These are phyloP conservation scores for Pezicula neosporulosa DNA, from an alignment of 2,329 filamentous ascomycete species.

Conservation along the genomic window DNA sequence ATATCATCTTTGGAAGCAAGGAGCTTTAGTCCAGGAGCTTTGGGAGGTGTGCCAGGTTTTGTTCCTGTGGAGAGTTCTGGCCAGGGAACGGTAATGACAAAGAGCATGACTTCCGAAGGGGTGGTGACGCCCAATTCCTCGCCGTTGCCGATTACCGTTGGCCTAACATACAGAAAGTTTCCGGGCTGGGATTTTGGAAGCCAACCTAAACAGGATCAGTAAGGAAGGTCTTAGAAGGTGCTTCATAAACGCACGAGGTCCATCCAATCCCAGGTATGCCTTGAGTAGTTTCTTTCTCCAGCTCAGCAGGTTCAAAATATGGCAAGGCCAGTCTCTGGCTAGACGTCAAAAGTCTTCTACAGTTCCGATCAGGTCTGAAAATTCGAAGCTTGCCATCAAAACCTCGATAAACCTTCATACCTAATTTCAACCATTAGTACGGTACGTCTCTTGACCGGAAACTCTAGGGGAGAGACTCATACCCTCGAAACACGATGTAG, in stretches of 20 bases:
- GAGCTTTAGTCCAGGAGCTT: slow-evolving; percentile 61
- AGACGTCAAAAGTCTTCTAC: slow-evolving; percentile 46
- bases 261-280: slow-evolving; percentile 69
- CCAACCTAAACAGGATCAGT: slow-evolving; percentile 52
- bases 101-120: slow-evolving; percentile 79
- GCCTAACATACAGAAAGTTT: slow-evolving; percentile 78
- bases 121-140: slow-evolving; percentile 75
- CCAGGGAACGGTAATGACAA: slow-evolving; percentile 68
- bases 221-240: neutral
- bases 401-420: slow-evolving; percentile 75
- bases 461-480: slow-evolving; percentile 22
- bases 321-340: slow-evolving; percentile 69
- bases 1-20: slow-evolving; percentile 79
- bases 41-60: slow-evolving; percentile 31
- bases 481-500: slow-evolving; percentile 87
- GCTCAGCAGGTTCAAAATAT: slow-evolving; percentile 64
- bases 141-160: slow-evolving; percentile 82
- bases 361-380: slow-evolving; percentile 59
- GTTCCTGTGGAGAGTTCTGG: slow-evolving; percentile 26
- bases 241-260: slow-evolving; percentile 33
- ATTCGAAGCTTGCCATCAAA: slow-evolving; percentile 59
- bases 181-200: slow-evolving; percentile 67
- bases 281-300: slow-evolving; percentile 71
- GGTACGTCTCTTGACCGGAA: neutral
- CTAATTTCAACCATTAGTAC: slow-evolving; percentile 14